Evolutionary conservation across 1,139 yeast genomes (phyloP).

Genomic region (Wickerhamomyces sp.): DNA sequence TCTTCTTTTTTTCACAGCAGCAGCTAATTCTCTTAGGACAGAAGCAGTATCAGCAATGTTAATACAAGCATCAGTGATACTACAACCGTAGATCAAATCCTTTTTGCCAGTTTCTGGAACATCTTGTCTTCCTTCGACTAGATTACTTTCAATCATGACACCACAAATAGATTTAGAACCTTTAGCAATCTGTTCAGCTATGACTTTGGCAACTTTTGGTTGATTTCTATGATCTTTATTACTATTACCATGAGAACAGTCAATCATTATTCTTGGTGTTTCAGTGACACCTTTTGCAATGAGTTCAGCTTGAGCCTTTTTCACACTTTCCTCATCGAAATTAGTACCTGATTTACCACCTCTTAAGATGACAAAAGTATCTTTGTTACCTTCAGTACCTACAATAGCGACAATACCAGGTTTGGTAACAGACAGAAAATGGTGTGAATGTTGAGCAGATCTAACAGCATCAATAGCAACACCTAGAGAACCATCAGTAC

Average conservation of each 20-base stretch:
- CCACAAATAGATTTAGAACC: constrained; percentile 85
- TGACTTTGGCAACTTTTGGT: constrained; percentile 79
- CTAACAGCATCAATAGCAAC: constrained; percentile 93
- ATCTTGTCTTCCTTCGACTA: constrained; percentile 89
- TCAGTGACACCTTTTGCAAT: constrained; percentile 50
- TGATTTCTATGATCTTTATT: constrained; percentile 86
- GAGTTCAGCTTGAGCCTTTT: constrained; percentile 62
- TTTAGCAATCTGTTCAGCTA: constrained; percentile 71
- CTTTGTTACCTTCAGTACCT: constrained; percentile 90
- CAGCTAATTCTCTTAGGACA: constrained; percentile 66
- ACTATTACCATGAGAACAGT: constrained; percentile 96
- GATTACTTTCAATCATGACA: constrained; percentile 92
- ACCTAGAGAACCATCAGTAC: constrained; percentile 89
- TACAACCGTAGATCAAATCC: constrained; percentile 79
- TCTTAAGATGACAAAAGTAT: constrained; percentile 86
- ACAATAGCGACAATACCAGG: constrained; percentile 95
- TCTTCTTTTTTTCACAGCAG: constrained; percentile 79
- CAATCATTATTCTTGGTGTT: constrained; percentile 82
- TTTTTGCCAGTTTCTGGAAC: constrained; percentile 75
- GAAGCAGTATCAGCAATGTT: constrained; percentile 79
- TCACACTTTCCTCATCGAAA: constrained; percentile 70
- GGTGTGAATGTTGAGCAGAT: constrained; percentile 91
- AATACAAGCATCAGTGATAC: constrained; percentile 96
- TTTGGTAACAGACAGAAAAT: constrained; percentile 88
- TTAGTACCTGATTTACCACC: constrained; percentile 95